Conservation (phyloP, 2,329 filamentous ascomycete species). For the Penicillium hordei region DNA sequence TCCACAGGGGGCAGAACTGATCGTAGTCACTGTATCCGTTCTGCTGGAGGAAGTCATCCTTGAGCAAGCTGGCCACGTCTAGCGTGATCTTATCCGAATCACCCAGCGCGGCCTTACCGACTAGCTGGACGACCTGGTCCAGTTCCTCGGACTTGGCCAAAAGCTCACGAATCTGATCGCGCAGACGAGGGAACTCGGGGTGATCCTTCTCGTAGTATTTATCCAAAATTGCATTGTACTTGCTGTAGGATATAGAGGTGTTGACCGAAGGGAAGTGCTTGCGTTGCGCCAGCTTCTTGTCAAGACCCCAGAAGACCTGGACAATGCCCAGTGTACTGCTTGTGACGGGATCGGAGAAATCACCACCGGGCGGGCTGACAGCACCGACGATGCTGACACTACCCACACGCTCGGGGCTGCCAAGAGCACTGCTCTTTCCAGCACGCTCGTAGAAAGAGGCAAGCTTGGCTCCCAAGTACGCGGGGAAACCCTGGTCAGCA, state of each 20-base stretch:
- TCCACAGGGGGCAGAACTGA: conserved; percentile 99
- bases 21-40: conserved; percentile 99
- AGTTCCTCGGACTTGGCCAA: conserved; percentile 94
- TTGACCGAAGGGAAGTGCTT: conserved; percentile 99
- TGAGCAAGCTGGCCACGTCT: conserved; percentile 85
- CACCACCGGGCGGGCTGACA: conserved; percentile 94
- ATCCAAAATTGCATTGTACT: conserved; percentile 86
- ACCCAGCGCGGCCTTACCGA: conserved; percentile 93
- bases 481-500: conserved; percentile 98
- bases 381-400: conserved; percentile 98
- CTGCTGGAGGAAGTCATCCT: conserved; percentile 98
- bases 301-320: conserved; percentile 98
- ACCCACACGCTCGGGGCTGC: conserved; percentile 82
- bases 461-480: conserved; percentile 93
- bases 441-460: conserved; percentile 99
- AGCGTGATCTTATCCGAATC: conserved; percentile 98
- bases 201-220: conserved; percentile 92
- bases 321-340: conserved; percentile 92
- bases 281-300: conserved; percentile 98
- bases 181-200: conserved; percentile 89
- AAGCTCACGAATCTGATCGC: conserved; percentile 90
- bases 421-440: conserved; percentile 79
- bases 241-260: conserved; percentile 90
- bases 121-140: conserved; percentile 96
- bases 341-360: conserved; percentile 98